These are phyloP conservation scores for Tuber magnatum DNA, from an alignment of 495 filamentous ascomycete species.

Conservation along the genomic window DNA sequence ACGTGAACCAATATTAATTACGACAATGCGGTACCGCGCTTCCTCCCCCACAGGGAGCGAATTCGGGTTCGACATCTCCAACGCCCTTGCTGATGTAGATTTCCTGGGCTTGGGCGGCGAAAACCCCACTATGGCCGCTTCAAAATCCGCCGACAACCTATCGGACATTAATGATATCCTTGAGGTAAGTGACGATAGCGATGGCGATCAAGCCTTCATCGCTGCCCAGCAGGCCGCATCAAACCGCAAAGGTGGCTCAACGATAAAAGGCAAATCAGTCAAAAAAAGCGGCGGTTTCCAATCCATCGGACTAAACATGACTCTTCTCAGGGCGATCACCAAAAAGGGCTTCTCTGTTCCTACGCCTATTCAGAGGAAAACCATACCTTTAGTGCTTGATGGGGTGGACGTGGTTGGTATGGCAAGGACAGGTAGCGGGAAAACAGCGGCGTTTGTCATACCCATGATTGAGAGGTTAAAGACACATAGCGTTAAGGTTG, in stretches of 20 bases:
- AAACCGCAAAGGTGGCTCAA: slow-evolving; percentile 67
- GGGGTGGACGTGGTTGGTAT: slow-evolving; percentile 91
- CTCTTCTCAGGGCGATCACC: slow-evolving; percentile 78
- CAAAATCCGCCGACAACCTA: background rate
- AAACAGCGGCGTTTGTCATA: slow-evolving; percentile 95
- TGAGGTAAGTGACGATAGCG: slow-evolving; percentile 50
- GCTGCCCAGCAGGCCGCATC: slow-evolving; percentile 72
- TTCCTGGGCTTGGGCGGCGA: slow-evolving; percentile 43
- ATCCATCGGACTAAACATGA: slow-evolving; percentile 81
- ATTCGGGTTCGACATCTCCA: slow-evolving; percentile 83
- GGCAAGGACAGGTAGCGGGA: slow-evolving; percentile 93
- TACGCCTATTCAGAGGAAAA: slow-evolving; percentile 94
- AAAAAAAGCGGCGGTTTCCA: slow-evolving; percentile 91
- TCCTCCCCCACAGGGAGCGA: slow-evolving; percentile 81
- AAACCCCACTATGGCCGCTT: slow-evolving; percentile 12
- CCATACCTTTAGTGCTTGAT: slow-evolving; percentile 83
- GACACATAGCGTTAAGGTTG: slow-evolving; percentile 76
- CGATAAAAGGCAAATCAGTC: slow-evolving; percentile 72
- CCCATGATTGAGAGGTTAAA: slow-evolving; percentile 94
- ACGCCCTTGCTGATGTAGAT: slow-evolving; percentile 61
- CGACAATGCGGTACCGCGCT: slow-evolving; percentile 47
- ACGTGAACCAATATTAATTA: background rate
- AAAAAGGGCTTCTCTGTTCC: slow-evolving; percentile 91
- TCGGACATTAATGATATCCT: slow-evolving; percentile 29
- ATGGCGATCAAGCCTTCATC: slow-evolving; percentile 80